Evolutionary conservation across 2,329 filamentous ascomycete genomes (phyloP), one percentile per base, ranked within the genome.

Genomic region (Phoma sp.): DNA sequence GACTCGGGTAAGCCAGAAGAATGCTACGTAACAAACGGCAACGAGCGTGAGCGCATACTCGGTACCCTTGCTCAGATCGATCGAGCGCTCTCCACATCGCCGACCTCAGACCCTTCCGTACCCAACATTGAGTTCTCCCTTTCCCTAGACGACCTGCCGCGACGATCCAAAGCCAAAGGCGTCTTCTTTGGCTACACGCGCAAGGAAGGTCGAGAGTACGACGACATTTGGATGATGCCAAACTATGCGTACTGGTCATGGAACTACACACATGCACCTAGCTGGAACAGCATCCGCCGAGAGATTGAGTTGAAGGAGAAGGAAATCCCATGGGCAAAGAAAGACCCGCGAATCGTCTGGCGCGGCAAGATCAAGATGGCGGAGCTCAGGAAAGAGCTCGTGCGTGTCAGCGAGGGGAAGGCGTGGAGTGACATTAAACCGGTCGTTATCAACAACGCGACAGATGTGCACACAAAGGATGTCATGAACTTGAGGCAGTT

Each of bases 161-260:
- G 65, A 36, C 67, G 69, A 18, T 71, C 68, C 4, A 68, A 62
- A 33, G 45, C 39, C 18, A 53, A 67, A 4, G 67, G 66, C 11
- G 56, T 60, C 4, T 69, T 72, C 46, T 69, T 71, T 25, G 69
- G 66, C 11, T 71, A 69, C 48, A 72, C 69, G 7, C 59, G 68
- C 23, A 67, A 71, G 47, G 67, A 71, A 32, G 54, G 40, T 1
- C 52, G 40, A 14, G 62, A 66, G 26, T 72, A 72, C 39, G 54
- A 67, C 33, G 64, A 72, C 40, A 65, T 71, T 33, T 72, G 69
- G 69, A 62, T 72, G 59, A 71, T 72, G 65, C 69, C 69, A 20
- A 71, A 72, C 56, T 72, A 71, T 43, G 69, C 67, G 10, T 72
- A 71, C 54, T 72, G 69, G 69, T 66, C 64, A 23, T 72, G 69